phyloP scores from a whole-genome alignment of 495 filamentous ascomycete species.

The Penicillium fimorum region DNA sequence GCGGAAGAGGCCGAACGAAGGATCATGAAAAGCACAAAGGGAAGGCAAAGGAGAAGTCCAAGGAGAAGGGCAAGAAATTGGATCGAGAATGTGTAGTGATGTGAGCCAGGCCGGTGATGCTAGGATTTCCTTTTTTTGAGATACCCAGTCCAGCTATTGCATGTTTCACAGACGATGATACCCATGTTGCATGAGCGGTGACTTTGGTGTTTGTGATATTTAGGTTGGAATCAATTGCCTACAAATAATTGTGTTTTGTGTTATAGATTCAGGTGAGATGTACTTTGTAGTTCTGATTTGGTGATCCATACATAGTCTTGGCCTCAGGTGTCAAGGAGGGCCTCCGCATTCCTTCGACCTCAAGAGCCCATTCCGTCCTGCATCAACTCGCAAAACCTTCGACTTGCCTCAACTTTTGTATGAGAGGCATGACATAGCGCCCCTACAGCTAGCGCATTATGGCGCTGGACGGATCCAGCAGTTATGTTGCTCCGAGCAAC shows the following conservation, averaged over 20 bases:
- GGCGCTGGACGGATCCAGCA: slow-evolving; percentile 53
- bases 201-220: neutral
- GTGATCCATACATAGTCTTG: neutral
- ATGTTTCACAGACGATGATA: slow-evolving; percentile 25
- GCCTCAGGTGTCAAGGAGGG: slow-evolving; percentile 20
- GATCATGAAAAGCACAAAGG: slow-evolving; percentile 25
- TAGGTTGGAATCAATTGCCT: neutral
- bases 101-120: slow-evolving; percentile 31
- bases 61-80: slow-evolving; percentile 49
- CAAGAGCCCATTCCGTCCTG: slow-evolving; percentile 17
- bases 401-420: slow-evolving; percentile 8
- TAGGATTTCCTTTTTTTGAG: slow-evolving; percentile 4
- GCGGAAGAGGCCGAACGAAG: slow-evolving; percentile 29
- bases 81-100: slow-evolving; percentile 72
- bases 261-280: neutral
- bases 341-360: slow-evolving; percentile 19
- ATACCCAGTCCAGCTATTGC: slow-evolving; percentile 17
- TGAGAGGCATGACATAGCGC: slow-evolving; percentile 39
- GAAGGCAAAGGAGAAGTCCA: slow-evolving; percentile 42
- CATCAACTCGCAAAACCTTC: slow-evolving; percentile 13
- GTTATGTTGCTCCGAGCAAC: slow-evolving; percentile 54
- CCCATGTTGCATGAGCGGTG: slow-evolving; percentile 21
- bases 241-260: neutral
- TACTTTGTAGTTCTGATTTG: slow-evolving; percentile 1
- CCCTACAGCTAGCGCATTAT: slow-evolving; percentile 42